A percentile compares a stretch with the other conserved stretches of the same genome.
These are phyloP conservation scores for Adansonia digitata DNA, from an alignment of 345 rosid genomes.

Conservation along the genomic window DNA sequence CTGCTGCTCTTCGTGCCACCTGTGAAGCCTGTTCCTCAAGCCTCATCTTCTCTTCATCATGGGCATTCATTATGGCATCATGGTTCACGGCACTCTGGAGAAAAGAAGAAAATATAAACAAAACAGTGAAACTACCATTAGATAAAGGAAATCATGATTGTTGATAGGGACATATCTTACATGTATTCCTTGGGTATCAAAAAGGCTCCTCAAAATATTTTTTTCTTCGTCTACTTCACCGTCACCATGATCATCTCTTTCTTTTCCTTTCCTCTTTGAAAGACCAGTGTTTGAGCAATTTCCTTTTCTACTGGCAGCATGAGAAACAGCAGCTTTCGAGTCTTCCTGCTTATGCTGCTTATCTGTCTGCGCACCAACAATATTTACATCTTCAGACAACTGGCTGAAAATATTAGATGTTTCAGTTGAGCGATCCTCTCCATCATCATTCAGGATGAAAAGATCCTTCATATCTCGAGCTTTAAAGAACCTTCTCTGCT, in stretches of 20 bases:
- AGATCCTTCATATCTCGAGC: conserved; percentile 98
- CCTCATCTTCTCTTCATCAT: conserved; percentile 71
- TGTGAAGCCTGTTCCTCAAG: conserved; percentile 88
- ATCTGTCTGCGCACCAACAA: conserved; percentile 48
- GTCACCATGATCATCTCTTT: conserved; percentile 32
- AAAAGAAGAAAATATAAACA: not conserved
- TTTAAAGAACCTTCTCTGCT: conserved; percentile 87
- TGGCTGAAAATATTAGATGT: conserved; percentile 86
- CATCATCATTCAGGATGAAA: conserved; percentile 68
- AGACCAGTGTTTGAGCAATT: conserved; percentile 25
- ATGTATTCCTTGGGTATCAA: conserved; percentile 85
- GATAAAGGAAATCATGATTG: conserved; percentile 3
- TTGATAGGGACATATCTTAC: conserved; percentile 39
- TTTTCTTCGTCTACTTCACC: conserved; percentile 65
- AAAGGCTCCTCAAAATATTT: conserved; percentile 70
- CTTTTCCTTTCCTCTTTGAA: conserved; percentile 44
- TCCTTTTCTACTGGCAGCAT: conserved; percentile 23
- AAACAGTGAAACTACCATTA: not conserved
- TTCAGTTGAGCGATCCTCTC: conserved; percentile 61
- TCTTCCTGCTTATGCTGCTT: conserved; percentile 22
- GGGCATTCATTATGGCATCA: conserved; percentile 70
- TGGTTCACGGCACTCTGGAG: conserved; percentile 86
- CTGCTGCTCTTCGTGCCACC: conserved; percentile 93
- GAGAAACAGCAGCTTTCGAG: conserved; percentile 19
- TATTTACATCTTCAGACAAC: conserved; percentile 63